Conservation (phyloP, 257 asterid genomes). For the Eustoma russellianum region DNA sequence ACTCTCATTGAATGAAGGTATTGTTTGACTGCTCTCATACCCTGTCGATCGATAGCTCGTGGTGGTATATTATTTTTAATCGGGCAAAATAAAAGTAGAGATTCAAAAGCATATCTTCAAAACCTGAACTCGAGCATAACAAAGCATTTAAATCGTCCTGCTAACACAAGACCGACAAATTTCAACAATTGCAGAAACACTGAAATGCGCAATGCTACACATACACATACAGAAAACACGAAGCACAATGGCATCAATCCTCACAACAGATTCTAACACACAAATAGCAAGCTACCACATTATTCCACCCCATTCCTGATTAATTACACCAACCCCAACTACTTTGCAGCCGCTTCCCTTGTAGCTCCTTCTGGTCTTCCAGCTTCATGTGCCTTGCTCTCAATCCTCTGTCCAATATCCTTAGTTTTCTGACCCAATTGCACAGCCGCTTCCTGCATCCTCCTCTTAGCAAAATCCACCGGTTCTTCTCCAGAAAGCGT, state of each 20-base stretch:
- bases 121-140: too few species aligned
- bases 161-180: too few species aligned
- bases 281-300: not conserved
- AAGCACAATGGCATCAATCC: too few species aligned
- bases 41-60: too few species aligned
- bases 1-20: too few species aligned
- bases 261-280: not conserved
- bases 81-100: too few species aligned
- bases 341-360: conserved; percentile 7
- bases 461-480: conserved; percentile 42
- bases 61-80: too few species aligned
- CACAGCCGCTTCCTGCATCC: conserved; percentile 47
- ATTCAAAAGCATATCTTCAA: too few species aligned
- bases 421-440: conserved; percentile 56
- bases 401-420: conserved; percentile 48
- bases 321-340: not conserved
- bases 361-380: conserved; percentile 16
- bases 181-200: not conserved
- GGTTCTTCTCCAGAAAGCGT: conserved; percentile 24
- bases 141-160: too few species aligned
- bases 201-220: not conserved
- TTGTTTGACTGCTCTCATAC: too few species aligned
- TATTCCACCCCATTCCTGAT: conserved; percentile 3
- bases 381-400: conserved; percentile 46
- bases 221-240: not conserved